A percentile compares a stretch with the other conserved stretches of the same genome.
Evolutionary conservation across 768 basidiomycete species (phyloP).

Genomic region (Termitomyces sp.): DNA sequence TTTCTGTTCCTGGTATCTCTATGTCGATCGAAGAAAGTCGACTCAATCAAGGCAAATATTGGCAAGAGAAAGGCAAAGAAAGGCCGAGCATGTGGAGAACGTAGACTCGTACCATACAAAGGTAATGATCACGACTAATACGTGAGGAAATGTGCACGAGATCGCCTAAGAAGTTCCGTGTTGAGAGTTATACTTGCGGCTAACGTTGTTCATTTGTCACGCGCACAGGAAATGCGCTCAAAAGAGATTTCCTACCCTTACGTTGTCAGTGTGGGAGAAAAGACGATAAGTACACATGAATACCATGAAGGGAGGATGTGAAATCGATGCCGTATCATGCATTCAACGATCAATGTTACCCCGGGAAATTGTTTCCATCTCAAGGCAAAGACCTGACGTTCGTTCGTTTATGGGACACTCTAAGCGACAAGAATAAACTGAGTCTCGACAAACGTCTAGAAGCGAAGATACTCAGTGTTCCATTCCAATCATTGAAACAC

Average conservation of each 20-base stretch:
- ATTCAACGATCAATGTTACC: neutral
- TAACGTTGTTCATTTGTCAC: neutral
- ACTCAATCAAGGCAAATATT: neutral
- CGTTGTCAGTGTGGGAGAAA: neutral
- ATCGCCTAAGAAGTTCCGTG: neutral
- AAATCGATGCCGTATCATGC: neutral
- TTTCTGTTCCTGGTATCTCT: neutral
- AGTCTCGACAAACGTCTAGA: too few species aligned
- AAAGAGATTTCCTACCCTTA: neutral
- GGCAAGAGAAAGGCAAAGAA: neutral
- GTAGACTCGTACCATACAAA: neutral
- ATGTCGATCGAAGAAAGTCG: neutral
- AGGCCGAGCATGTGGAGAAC: neutral
- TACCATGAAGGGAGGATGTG: neutral
- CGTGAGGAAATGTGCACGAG: neutral
- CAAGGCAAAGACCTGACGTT: neutral
- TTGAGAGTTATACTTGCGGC: neutral
- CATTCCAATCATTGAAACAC: neutral
- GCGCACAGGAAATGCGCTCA: too few species aligned
- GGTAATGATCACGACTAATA: neutral
- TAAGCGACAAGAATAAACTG: neutral
- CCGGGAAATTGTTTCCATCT: neutral
- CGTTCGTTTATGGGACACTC: neutral
- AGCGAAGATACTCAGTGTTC: too few species aligned
- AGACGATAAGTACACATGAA: neutral